Base-by-base conservation (phyloP, 192 early-diverging fungal species). In the Diversispora epigaea region DNA sequence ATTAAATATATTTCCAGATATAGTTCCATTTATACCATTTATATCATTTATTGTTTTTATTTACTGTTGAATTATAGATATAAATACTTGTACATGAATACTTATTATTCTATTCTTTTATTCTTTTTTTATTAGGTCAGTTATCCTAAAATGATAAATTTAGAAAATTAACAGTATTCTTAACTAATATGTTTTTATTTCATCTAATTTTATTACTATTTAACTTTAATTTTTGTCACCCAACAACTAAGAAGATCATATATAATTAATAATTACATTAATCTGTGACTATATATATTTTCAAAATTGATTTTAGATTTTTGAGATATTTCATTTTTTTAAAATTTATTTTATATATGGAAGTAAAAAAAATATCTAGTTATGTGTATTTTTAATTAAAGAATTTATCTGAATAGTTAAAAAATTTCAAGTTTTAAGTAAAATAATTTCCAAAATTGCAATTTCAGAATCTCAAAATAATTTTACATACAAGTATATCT, bases 21-120 rank as follows among this genome's bases (percentile, higher is more conserved):
- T 67, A 67, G 64, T 47, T 21, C 64, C 64, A 67, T 67, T 11
- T 67, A 67, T 22, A 67, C 45, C 25, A 49, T 68, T 68, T 45
- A 9, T 68, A 47, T 12, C 47, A 10, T 40, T 19, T 4, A 41
- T 49, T 21, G 11, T 17, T 46, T 46, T 32, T 32, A 19, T 68
- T 68, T 68, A 68, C 4, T 49, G 49, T 68, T 49, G 66, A 14
- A 49, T 39, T 22, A 39, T 41, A 0, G 32, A 62, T 62, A 62
- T 62, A 8, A 47, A 67, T 49, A 4, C 9, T 6, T n/a, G n/a
- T 19, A 68, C 4, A 19, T 10, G 66, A 68, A 68, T 17, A 45
- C 15, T 0, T 68, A 0, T 68, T 25, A 0, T 68, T n/a, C 44
- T 17, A 68, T 47, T 68, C 44, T 25, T 47, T 68, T 11, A 17